Percentiles rank a stretch among this genome's conserved stretches.
Evolutionary conservation across 140 eudicot genomes (phyloP).

Genomic region (Bidens hawaiensis): DNA sequence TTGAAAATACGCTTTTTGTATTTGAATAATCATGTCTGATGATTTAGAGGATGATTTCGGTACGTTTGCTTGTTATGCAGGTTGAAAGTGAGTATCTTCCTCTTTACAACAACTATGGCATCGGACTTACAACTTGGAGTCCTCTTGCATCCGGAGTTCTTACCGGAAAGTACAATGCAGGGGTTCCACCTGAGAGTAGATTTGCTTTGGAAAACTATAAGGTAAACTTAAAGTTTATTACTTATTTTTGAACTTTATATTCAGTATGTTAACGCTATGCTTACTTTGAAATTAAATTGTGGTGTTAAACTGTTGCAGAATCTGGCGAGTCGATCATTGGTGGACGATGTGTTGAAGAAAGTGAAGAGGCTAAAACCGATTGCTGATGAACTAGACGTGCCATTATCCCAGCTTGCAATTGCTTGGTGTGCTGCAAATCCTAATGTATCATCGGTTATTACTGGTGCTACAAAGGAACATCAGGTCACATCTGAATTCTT

Average conservation of each 20-base stretch:
- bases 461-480: conserved; percentile 81
- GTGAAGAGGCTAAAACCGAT: conserved; percentile 65
- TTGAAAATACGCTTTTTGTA: neutral
- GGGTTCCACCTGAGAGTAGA: conserved; percentile 79
- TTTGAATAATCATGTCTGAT: neutral
- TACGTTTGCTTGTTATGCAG: conserved; percentile 36
- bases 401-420: conserved; percentile 79
- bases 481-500: conserved; percentile 48
- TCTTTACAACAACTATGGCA: conserved; percentile 63
- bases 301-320: conserved; percentile 33
- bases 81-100: conserved; percentile 86
- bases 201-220: conserved; percentile 88
- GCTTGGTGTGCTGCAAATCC: conserved; percentile 97
- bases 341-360: conserved; percentile 75
- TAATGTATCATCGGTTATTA: conserved; percentile 80
- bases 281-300: neutral
- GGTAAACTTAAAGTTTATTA: conserved; percentile 29
- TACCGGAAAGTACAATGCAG: conserved; percentile 75
- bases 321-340: conserved; percentile 71
- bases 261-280: neutral
- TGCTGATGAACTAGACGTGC: conserved; percentile 72
- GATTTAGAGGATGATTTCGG: neutral
- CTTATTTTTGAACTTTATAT: neutral
- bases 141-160: conserved; percentile 97
- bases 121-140: conserved; percentile 97